A percentile compares a stretch with the other conserved stretches of the same genome.
These are phyloP conservation scores for Dictyostelium gargantuum DNA, from an alignment of 208 protist genomes.

Conservation along the genomic window DNA sequence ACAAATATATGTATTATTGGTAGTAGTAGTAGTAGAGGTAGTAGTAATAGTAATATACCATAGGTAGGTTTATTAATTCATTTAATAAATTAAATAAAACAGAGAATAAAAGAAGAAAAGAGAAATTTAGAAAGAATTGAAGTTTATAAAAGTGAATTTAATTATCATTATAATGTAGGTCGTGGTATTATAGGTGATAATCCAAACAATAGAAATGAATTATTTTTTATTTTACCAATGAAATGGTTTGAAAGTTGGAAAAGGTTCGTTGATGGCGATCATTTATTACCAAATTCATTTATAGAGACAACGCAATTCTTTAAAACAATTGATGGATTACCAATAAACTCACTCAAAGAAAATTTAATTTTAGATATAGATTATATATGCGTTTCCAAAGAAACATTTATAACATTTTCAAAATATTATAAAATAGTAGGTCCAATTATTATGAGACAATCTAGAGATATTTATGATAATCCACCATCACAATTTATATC, in stretches of 20 bases:
- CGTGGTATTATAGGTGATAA: not conserved
- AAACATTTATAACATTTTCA: not conserved
- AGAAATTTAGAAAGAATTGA: slow-evolving; percentile 10
- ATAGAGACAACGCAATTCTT: not conserved
- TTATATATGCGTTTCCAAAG: slow-evolving; percentile 46
- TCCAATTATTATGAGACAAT: slow-evolving; percentile 2
- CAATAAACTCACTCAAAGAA: not conserved
- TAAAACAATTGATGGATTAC: not conserved
- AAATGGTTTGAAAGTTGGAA: slow-evolving; percentile 11
- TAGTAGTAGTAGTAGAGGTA: no score
- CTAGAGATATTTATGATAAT: slow-evolving; percentile 24
- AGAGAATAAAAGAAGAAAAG: slow-evolving; percentile 8
- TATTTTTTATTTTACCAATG: slow-evolving; percentile 20
- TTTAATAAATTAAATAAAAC: not conserved
- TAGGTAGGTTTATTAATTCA: not conserved
- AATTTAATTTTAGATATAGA: not conserved
- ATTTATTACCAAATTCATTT: not conserved
- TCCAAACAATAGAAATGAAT: not conserved
- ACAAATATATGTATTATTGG: not conserved
- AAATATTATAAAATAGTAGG: slow-evolving; percentile 8
- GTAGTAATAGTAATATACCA: not conserved
- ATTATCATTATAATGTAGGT: not conserved
- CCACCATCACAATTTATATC: not conserved
- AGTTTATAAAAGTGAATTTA: slow-evolving; percentile 22
- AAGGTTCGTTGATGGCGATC: not conserved